Evolutionary conservation across 1,139 yeast species (phyloP).

Genomic region (Yamadazyma triangularis): DNA sequence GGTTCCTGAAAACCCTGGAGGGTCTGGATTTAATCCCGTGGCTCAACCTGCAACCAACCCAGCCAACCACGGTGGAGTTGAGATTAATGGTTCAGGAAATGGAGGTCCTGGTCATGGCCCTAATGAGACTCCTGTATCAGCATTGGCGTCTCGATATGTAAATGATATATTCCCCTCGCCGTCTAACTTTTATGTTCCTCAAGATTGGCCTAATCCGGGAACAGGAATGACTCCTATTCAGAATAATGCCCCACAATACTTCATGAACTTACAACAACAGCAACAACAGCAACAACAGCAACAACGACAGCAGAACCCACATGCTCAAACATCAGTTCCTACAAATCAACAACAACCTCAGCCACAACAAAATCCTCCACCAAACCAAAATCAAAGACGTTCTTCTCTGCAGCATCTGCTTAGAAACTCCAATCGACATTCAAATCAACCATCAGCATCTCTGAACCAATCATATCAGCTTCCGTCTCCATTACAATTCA

Average conservation of each 20-base stretch:
- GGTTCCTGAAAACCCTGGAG: background rate
- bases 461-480: slow-evolving; percentile 11
- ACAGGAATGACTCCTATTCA: slow-evolving; percentile 40
- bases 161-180: slow-evolving; percentile 56
- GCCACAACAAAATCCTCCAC: too few relatives aligned
- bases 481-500: slow-evolving; percentile 13
- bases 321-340: too few relatives aligned
- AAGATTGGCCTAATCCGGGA: slow-evolving; percentile 37
- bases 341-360: too few relatives aligned
- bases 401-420: too few relatives aligned
- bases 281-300: slow-evolving; percentile 1
- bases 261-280: slow-evolving; percentile 13
- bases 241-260: slow-evolving; percentile 22
- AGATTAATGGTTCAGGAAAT: too few relatives aligned
- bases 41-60: slow-evolving; percentile 5
- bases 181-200: slow-evolving; percentile 43
- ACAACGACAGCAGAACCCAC: background rate
- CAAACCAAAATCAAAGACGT: too few relatives aligned
- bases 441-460: too few relatives aligned
- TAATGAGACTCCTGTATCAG: slow-evolving; percentile 48
- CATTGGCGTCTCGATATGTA: slow-evolving; percentile 47
- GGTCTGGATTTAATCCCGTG: slow-evolving; percentile 2
- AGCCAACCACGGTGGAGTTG: too few relatives aligned
- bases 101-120: too few relatives aligned
- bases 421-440: too few relatives aligned